Percentiles rank a stretch among this genome's conserved stretches.
These are phyloP conservation scores for Anisogramma anomala DNA, from an alignment of 2,329 filamentous ascomycete genomes.

Conservation along the genomic window DNA sequence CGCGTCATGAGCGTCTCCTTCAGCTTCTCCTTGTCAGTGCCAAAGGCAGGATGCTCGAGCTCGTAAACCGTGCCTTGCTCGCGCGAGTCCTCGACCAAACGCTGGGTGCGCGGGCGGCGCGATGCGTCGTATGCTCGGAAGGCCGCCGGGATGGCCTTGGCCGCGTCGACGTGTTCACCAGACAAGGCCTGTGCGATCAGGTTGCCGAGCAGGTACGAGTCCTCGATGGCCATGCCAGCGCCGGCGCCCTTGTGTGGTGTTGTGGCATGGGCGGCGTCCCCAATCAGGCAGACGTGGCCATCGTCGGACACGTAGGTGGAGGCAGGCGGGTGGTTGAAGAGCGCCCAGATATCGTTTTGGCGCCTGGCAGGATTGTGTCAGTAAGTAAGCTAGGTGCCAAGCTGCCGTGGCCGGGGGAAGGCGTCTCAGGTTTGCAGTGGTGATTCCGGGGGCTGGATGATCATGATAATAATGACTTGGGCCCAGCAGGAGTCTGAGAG, in stretches of 20 bases:
- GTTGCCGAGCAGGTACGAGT: slow-evolving; percentile 14
- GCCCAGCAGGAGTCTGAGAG: no score
- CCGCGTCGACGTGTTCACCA: slow-evolving; percentile 17
- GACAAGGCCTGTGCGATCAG: slow-evolving; percentile 13
- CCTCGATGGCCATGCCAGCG: slow-evolving; percentile 18
- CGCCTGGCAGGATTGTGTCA: slow-evolving; percentile 17
- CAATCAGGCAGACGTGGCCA: slow-evolving; percentile 13
- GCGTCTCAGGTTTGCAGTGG: no score
- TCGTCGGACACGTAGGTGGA: slow-evolving; percentile 25
- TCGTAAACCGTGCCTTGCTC: slow-evolving; percentile 34
- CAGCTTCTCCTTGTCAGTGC: slow-evolving; percentile 10
- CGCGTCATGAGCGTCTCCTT: slow-evolving; percentile 11
- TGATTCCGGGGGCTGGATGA: no score
- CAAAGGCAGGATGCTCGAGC: slow-evolving; percentile 8
- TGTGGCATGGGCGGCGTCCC: slow-evolving; percentile 17
- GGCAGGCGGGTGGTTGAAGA: slow-evolving; percentile 34
- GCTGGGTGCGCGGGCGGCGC: slow-evolving; percentile 36
- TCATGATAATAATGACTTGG: no score
- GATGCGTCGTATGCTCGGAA: slow-evolving; percentile 32
- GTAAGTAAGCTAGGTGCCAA: slow-evolving; percentile 11
- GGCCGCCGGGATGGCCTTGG: slow-evolving; percentile 32
- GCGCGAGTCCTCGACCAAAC: slow-evolving; percentile 38
- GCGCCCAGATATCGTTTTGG: slow-evolving; percentile 27
- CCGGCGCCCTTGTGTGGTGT: slow-evolving; percentile 18
- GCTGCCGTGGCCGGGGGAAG: no score